phyloP scores from a whole-genome alignment of 352 stramenopile genomes.

The Phytophthora syringae region DNA sequence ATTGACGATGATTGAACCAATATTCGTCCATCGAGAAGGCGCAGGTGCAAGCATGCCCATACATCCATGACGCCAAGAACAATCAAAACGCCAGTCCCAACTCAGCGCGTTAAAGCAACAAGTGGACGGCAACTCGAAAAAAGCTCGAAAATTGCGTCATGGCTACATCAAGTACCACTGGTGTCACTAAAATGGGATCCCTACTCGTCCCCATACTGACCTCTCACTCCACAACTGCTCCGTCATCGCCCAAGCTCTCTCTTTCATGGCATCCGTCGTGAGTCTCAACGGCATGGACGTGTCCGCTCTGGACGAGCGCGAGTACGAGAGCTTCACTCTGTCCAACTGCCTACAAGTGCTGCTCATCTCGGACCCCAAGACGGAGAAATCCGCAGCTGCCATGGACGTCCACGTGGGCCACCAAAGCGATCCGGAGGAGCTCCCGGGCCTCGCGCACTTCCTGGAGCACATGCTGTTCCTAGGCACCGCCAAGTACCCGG shows the following conservation, averaged over 20 bases:
- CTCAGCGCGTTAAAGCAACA: no score
- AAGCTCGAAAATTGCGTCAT: no score
- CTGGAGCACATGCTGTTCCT: constrained; percentile 98
- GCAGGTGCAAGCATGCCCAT: no score
- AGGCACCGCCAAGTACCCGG: constrained; percentile 95
- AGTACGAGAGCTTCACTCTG: constrained; percentile 62
- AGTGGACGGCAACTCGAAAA: no score
- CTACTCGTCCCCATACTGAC: background rate
- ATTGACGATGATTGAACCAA: no score
- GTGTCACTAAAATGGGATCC: constrained; percentile 7
- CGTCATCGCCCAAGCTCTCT: background rate
- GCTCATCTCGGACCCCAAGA: constrained; percentile 92
- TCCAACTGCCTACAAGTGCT: constrained; percentile 69
- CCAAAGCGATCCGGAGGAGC: constrained; percentile 86
- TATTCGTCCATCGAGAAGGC: no score
- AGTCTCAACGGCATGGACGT: constrained; percentile 61
- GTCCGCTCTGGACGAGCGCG: constrained; percentile 67
- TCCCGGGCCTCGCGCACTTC: constrained; percentile 93
- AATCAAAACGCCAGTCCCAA: no score
- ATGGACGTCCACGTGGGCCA: constrained; percentile 97
- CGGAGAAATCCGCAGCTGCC: constrained; percentile 92
- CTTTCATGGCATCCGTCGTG: constrained; percentile 44
- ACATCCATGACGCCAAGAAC: no score
- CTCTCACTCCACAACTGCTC: no score
- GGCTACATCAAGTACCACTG: constrained; percentile 2